These are phyloP conservation scores for Hypocrella siamensis DNA, from an alignment of 2,329 filamentous ascomycete genomes.

Conservation along the genomic window DNA sequence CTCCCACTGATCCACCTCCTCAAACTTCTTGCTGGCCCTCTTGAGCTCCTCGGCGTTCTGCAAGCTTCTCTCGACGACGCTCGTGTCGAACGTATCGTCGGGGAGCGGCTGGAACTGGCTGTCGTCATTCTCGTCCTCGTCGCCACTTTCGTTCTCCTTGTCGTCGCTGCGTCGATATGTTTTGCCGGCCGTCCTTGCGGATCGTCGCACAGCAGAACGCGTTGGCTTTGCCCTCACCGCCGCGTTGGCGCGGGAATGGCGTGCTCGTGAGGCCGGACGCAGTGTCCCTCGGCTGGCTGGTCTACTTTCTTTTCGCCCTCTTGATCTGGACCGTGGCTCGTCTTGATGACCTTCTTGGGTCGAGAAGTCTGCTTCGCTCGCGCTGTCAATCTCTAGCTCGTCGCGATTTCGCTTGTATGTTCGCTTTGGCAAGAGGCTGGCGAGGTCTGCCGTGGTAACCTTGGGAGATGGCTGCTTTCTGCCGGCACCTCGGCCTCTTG, in stretches of 20 bases:
- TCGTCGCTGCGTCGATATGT: conserved; percentile 41
- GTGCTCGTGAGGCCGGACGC: conserved; percentile 5
- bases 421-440: conserved; percentile 37
- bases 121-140: conserved; percentile 20
- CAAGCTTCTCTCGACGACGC: conserved; percentile 15
- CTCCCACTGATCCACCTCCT: conserved; percentile 55
- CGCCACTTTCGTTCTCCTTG: conserved; percentile 30
- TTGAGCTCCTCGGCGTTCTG: conserved; percentile 37
- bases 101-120: conserved; percentile 25
- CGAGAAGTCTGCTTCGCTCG: conserved; percentile 31
- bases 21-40: conserved; percentile 45
- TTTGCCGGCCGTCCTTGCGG: conserved; percentile 14
- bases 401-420: conserved; percentile 24
- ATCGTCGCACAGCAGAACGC: conserved; percentile 8
- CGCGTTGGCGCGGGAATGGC: conserved; percentile 6
- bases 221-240: conserved; percentile 10
- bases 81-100: conserved; percentile 27
- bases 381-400: conserved; percentile 24
- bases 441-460: conserved; percentile 37
- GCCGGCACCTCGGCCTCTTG: conserved; percentile 15
- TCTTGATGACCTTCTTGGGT: conserved; percentile 41
- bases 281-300: conserved; percentile 12
- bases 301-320: conserved; percentile 17
- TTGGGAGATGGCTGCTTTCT: conserved; percentile 21
- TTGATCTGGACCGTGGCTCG: conserved; percentile 21